phyloP scores from a whole-genome alignment of 2,329 filamentous ascomycete species.

The Trichoderma simmonsii region DNA sequence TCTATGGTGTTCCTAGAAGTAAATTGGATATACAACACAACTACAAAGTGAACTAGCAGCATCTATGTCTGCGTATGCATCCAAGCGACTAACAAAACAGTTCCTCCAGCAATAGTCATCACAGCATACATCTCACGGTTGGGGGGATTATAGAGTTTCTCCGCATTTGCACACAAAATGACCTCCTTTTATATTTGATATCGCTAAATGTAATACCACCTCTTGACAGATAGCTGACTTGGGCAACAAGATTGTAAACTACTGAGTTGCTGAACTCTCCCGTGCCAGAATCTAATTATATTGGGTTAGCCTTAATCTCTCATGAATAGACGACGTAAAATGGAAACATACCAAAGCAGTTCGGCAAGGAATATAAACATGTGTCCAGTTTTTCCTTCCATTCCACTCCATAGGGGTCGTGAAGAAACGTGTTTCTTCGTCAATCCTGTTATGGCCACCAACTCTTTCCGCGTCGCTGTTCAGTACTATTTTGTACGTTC shows the following conservation, averaged over 20 bases:
- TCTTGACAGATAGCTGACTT: background rate
- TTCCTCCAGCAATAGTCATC: background rate
- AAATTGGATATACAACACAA: background rate
- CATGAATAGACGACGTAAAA: background rate
- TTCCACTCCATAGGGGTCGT: conserved; percentile 93
- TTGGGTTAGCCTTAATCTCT: background rate
- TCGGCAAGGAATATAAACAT: conserved; percentile 83
- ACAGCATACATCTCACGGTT: background rate
- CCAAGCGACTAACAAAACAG: background rate
- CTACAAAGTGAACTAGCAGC: background rate
- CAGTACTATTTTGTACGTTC: conserved; percentile 83
- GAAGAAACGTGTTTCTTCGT: conserved; percentile 82
- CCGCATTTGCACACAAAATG: background rate
- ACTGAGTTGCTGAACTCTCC: background rate
- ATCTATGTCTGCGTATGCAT: background rate
- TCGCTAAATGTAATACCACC: background rate
- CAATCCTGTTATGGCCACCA: conserved; percentile 76
- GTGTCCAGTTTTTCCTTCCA: conserved; percentile 80
- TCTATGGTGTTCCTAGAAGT: background rate
- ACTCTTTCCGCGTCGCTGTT: conserved; percentile 75
- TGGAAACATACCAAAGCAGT: conserved; percentile 68
- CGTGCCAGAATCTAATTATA: conserved; percentile 7
- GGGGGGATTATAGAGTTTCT: background rate
- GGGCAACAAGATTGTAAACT: background rate
- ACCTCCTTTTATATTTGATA: background rate